Conservation (phyloP, 1,284 basidiomycete genomes). For the Ustilago esculenta region DNA sequence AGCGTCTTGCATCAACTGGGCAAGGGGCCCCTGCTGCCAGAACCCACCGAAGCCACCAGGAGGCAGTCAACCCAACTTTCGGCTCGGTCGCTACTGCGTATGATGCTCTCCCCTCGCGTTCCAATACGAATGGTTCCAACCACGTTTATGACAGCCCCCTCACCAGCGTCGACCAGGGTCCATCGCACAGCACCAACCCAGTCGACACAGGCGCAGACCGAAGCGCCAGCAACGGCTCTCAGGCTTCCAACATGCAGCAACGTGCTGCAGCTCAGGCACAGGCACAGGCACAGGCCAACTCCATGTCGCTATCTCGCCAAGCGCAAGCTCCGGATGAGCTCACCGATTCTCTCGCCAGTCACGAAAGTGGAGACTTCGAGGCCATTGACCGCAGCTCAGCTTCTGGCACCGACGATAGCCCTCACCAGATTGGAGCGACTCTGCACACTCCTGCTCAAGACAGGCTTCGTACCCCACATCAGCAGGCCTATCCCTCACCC, state of each 20-base stretch:
- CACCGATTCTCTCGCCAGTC: conserved; percentile 22
- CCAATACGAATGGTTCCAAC: conserved; percentile 15
- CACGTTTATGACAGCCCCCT: conserved; percentile 25
- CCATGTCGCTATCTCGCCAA: conserved; percentile 15
- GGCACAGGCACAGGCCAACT: conserved; percentile 51
- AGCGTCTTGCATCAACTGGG: conserved; percentile 10
- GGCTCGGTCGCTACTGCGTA: conserved; percentile 3
- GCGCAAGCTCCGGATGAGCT: conserved; percentile 14
- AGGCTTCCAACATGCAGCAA: conserved; percentile 59
- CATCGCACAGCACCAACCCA: conserved; percentile 24
- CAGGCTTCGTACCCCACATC: conserved; percentile 15
- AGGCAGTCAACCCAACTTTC: not conserved
- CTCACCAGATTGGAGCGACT: conserved; percentile 9
- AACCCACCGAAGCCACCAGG: not conserved
- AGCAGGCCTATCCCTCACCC: conserved; percentile 21
- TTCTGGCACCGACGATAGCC: conserved; percentile 37
- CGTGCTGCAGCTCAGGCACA: conserved; percentile 54
- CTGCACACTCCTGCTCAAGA: conserved; percentile 12
- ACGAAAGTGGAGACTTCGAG: conserved; percentile 42
- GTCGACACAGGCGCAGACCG: conserved; percentile 25
- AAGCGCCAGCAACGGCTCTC: conserved; percentile 11
- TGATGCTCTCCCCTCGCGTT: conserved; percentile 3
- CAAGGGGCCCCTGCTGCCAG: not conserved
- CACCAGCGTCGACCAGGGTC: conserved; percentile 39
- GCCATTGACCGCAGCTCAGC: conserved; percentile 48